Base-by-base conservation (phyloP, 495 filamentous ascomycete genomes). In the Neurospora discreta region DNA sequence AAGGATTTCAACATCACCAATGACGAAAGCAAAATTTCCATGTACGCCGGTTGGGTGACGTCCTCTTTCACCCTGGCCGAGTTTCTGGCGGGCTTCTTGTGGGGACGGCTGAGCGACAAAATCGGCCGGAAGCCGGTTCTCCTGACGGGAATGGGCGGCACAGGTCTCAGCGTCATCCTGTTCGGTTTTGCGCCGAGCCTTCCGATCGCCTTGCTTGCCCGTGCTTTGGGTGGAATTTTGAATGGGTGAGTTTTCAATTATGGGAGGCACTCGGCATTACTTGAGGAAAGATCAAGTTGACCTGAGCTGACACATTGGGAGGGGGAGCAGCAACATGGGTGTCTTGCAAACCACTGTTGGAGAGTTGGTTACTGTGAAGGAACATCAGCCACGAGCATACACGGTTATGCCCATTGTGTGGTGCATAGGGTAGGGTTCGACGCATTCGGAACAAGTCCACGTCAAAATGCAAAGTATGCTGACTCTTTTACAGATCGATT, bases 391-490 rank as follows among this genome's bases (percentile, higher is more conserved):
- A 71, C 92, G 90, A 65, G 96, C 94, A 60, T 99, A 94, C 81
- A 90, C 95, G 8, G 93, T 99, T 77, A 97, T 99, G 95, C 95
- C 95, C 2, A 92, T 97, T 75, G 90, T 98, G 38, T 99, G 96
- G 96, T 98, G 94, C 79, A 82, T 99, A 75, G 95, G 95, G 89
- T 91, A 80, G 77, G 85, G 79, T 13, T 38, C 33, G 13, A 39
- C 41, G 15, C 20, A 41, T 41, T 41, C 13, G 30, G 23, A 41
- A 41, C 18, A n/a, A 33, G 23, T 23, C 13, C n/a, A 65, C 8
- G 60, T 30, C n/a, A 40, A n/a, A 15, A 11, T 36, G 33, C 10
- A 26, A 42, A 8, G 13, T 8, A 46, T 68, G n/a, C 79, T 76
- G 72, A 75, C 70, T 20, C 16, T 15, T 30, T n/a, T 23, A 36